Percentiles rank a stretch among this genome's conserved stretches.
phyloP scores from a whole-genome alignment of 1,139 yeast species.

The Ogataea hybrid region DNA sequence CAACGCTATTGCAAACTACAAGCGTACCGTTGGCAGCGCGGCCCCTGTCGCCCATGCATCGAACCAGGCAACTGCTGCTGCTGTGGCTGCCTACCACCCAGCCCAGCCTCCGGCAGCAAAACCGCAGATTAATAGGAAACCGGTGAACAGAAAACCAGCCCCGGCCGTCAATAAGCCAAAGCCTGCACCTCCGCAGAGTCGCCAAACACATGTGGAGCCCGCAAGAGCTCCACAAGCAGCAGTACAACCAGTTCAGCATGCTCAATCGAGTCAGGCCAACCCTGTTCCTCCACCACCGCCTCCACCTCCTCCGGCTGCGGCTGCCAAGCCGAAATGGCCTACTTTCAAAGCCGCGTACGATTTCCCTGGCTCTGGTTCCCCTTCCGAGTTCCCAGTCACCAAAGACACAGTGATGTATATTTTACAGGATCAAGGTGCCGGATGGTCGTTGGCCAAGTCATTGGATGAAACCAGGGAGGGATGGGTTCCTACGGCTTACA shows the following conservation, averaged over 20 bases:
- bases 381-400: constrained; percentile 72
- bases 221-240: not conserved
- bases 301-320: constrained; percentile 67
- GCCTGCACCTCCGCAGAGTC: constrained; percentile 26
- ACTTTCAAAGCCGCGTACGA: constrained; percentile 86
- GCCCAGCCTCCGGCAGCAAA: constrained; percentile 11
- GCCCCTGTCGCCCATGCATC: constrained; percentile 25
- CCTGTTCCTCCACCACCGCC: constrained; percentile 43
- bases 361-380: constrained; percentile 81
- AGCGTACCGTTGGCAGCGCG: constrained; percentile 14
- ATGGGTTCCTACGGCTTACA: constrained; percentile 95
- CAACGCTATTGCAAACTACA: constrained; percentile 26
- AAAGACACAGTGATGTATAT: constrained; percentile 77
- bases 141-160: constrained; percentile 25
- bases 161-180: constrained; percentile 15
- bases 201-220: constrained; percentile 22
- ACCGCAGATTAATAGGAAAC: constrained; percentile 25
- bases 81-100: constrained; percentile 36
- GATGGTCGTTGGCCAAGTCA: constrained; percentile 89
- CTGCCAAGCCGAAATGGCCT: constrained; percentile 64
- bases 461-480: constrained; percentile 81
- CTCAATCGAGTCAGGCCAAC: constrained; percentile 10
- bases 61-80: constrained; percentile 33
- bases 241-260: constrained; percentile 17
- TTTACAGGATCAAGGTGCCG: constrained; percentile 68